Evolutionary conservation across 139 green algal genomes (phyloP).

Genomic region (Micromonas commoda): DNA sequence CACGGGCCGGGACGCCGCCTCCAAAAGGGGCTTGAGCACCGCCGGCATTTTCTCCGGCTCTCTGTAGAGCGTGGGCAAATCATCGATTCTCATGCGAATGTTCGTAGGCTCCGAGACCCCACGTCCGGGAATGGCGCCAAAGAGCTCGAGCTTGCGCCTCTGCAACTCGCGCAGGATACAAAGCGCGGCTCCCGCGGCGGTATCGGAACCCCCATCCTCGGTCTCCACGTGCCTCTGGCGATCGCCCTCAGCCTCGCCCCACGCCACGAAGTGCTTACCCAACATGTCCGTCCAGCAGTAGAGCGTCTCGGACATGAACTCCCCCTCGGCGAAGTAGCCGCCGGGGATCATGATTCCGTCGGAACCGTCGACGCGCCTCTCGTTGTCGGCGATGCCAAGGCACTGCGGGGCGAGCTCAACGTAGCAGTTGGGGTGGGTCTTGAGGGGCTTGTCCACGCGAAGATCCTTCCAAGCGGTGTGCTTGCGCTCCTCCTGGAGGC

Average conservation of each 20-base stretch:
- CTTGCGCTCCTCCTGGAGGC: background rate
- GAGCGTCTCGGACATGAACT: background rate
- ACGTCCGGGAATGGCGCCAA: background rate
- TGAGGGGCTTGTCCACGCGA: background rate
- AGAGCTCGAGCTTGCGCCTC: background rate
- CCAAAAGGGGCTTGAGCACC: background rate
- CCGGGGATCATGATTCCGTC: background rate
- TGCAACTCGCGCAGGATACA: background rate
- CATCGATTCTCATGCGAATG: background rate
- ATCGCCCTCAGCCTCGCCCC: background rate
- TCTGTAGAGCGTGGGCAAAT: conserved; percentile 4
- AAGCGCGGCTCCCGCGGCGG: background rate
- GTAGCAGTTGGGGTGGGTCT: background rate
- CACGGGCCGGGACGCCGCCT: background rate
- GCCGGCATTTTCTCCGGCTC: background rate
- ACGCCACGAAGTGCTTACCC: conserved; percentile 4
- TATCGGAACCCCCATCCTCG: background rate
- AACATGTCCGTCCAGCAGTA: conserved; percentile 4
- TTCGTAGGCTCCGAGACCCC: background rate
- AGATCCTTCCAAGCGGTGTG: conserved; percentile 4
- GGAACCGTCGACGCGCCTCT: background rate
- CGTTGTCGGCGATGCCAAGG: background rate
- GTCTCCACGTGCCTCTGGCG: background rate
- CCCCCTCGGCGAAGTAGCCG: conserved; percentile 3
- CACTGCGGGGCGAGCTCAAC: background rate